Conservation (phyloP, 1,139 yeast genomes). For the Zygosaccharomyces sapae region DNA sequence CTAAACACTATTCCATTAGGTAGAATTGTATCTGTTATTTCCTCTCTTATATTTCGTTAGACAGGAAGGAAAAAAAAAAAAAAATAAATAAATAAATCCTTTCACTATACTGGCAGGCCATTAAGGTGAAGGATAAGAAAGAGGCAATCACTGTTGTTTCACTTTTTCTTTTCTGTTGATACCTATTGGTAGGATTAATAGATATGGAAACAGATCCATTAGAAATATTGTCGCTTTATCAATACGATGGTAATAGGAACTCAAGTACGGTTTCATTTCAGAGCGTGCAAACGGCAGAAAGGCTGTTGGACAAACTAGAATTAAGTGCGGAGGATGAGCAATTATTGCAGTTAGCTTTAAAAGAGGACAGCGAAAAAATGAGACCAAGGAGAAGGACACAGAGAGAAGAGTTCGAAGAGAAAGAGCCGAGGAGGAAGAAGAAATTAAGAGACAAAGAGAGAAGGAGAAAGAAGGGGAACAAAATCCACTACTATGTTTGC, state of each 20-base stretch:
- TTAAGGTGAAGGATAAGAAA: not conserved
- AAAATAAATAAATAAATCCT: not conserved
- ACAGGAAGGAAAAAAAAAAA: too few relatives aligned
- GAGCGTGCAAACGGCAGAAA: constrained; percentile 30
- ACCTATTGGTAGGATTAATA: too few relatives aligned
- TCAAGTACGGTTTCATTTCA: constrained; percentile 30
- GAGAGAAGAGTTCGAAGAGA: not conserved
- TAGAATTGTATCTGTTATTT: too few relatives aligned
- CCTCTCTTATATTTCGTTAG: too few relatives aligned
- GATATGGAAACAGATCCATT: constrained; percentile 4
- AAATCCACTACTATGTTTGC: constrained; percentile 26
- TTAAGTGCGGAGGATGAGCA: constrained; percentile 34
- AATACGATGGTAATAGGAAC: constrained; percentile 7
- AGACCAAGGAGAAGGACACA: not conserved
- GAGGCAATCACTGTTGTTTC: too few relatives aligned
- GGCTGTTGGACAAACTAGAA: constrained; percentile 34
- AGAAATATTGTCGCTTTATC: constrained; percentile 4
- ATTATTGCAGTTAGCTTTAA: constrained; percentile 26
- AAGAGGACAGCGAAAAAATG: constrained; percentile 22
- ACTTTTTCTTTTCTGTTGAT: too few relatives aligned
- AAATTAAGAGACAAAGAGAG: not conserved
- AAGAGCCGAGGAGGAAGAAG: not conserved
- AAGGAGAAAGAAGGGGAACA: constrained; percentile 3
- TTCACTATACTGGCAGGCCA: not conserved
- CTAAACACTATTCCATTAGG: too few relatives aligned